Conservation (phyloP, 2,329 filamentous ascomycete species). For the Aspergillus novoparasiticus region DNA sequence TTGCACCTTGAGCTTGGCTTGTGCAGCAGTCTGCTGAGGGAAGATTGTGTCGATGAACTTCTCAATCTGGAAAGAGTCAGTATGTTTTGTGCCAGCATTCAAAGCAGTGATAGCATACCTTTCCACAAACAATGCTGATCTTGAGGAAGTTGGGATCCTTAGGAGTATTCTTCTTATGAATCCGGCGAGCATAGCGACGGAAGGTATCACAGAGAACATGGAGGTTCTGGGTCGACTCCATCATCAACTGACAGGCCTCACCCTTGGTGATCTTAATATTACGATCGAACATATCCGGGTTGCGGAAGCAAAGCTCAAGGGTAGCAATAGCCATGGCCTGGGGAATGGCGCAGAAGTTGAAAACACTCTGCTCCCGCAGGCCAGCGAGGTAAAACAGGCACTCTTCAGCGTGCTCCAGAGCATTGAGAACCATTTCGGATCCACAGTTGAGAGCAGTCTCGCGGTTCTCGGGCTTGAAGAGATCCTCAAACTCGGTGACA, state of each 20-base stretch:
- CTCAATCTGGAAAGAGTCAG: constrained; percentile 66
- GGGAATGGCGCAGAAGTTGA: constrained; percentile 98
- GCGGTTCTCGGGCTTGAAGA: constrained; percentile 80
- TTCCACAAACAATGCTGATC: constrained; percentile 87
- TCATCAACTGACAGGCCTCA: constrained; percentile 87
- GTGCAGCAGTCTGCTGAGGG: constrained; percentile 76
- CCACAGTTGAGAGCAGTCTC: constrained; percentile 79
- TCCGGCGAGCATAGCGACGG: constrained; percentile 73
- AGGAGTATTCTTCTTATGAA: constrained; percentile 92
- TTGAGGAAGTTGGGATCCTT: constrained; percentile 91
- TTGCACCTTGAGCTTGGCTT: constrained; percentile 47
- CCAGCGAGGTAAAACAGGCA: constrained; percentile 98
- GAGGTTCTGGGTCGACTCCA: constrained; percentile 88
- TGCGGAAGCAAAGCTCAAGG: constrained; percentile 87
- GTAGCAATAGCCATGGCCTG: constrained; percentile 98
- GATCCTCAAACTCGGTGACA: constrained; percentile 83
- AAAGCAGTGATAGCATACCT: constrained; percentile 57
- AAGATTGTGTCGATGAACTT: constrained; percentile 94
- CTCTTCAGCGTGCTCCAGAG: constrained; percentile 82
- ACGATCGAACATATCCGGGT: constrained; percentile 78
- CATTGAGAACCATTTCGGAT: constrained; percentile 92
- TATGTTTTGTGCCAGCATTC: not conserved
- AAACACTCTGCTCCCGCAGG: constrained; percentile 92
- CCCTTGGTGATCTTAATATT: constrained; percentile 98
- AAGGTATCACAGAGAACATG: constrained; percentile 80